Percentiles rank a stretch among this genome's conserved stretches.
Evolutionary conservation across 2,329 filamentous ascomycete species (phyloP).

Genomic region (Arthrobotrys megalospora): DNA sequence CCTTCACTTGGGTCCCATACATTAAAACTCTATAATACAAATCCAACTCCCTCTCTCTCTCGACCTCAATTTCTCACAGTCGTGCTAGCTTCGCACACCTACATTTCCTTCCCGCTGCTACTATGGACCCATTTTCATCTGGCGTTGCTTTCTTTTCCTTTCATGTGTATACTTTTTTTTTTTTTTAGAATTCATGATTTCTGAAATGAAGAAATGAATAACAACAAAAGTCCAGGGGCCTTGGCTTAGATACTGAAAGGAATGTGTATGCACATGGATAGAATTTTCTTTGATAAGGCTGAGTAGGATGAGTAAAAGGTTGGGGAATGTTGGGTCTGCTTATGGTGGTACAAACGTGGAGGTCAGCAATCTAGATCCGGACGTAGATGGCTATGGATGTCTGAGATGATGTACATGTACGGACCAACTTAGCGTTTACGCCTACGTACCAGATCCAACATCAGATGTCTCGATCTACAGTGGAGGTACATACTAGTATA

Average conservation of each 20-base stretch:
- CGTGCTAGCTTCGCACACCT: not conserved
- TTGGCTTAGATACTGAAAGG: too few species aligned
- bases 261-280: not conserved
- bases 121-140: not conserved
- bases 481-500: too few species aligned
- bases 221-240: not conserved
- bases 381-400: too few species aligned
- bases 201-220: not conserved
- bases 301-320: not conserved
- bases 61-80: not conserved
- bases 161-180: conserved; percentile 10
- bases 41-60: conserved; percentile 18
- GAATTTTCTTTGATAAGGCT: conserved; percentile 18
- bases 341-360: not conserved
- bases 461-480: too few species aligned
- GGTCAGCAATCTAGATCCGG: too few species aligned
- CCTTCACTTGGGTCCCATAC: not conserved
- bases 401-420: too few species aligned
- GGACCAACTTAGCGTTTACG: too few species aligned
- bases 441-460: too few species aligned
- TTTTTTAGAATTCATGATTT: not conserved
- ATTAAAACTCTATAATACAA: conserved; percentile 23
- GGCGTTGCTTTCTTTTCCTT: conserved; percentile 3
- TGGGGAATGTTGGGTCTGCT: not conserved
- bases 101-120: not conserved